Evolutionary conservation across 768 basidiomycete species (phyloP).

Genomic region (Suillus fuscotomentosus): DNA sequence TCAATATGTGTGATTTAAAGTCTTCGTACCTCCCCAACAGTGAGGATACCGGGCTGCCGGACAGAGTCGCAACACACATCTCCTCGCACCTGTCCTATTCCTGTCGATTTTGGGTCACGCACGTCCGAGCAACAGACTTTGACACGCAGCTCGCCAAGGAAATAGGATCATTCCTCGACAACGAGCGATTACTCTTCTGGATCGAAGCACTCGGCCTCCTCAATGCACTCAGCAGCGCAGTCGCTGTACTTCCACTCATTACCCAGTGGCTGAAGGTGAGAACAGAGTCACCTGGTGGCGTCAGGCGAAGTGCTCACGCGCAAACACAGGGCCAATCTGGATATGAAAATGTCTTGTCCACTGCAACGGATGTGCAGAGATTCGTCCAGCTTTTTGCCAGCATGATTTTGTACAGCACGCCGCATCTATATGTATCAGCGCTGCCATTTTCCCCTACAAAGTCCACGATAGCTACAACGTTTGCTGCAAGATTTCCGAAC

Average conservation of each 20-base stretch:
- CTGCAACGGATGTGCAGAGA: slow-evolving; percentile 10
- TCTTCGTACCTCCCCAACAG: slow-evolving; percentile 29
- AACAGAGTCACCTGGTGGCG: background rate
- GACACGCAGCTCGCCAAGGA: background rate
- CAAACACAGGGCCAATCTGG: background rate
- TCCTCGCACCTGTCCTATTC: slow-evolving; percentile 9
- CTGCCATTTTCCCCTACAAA: slow-evolving; percentile 20
- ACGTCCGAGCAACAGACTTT: slow-evolving; percentile 4
- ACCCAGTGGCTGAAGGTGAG: background rate
- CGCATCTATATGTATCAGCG: slow-evolving; percentile 25
- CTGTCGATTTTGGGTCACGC: slow-evolving; percentile 13
- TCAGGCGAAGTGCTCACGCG: background rate
- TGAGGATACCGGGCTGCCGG: slow-evolving; percentile 13
- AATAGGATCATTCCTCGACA: slow-evolving; percentile 1
- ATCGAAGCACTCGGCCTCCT: slow-evolving; percentile 3
- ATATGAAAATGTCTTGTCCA: background rate
- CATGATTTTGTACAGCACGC: slow-evolving; percentile 16
- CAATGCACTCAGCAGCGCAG: background rate
- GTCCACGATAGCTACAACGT: slow-evolving; percentile 23
- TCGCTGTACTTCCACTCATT: background rate
- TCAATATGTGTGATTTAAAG: slow-evolving; percentile 35
- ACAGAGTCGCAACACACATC: slow-evolving; percentile 1
- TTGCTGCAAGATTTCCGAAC: background rate
- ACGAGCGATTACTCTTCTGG: slow-evolving; percentile 11
- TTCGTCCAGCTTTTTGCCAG: slow-evolving; percentile 14